Evolutionary conservation across 352 stramenopile species (phyloP).

Genomic region (Globisporangium uncinulatum): DNA sequence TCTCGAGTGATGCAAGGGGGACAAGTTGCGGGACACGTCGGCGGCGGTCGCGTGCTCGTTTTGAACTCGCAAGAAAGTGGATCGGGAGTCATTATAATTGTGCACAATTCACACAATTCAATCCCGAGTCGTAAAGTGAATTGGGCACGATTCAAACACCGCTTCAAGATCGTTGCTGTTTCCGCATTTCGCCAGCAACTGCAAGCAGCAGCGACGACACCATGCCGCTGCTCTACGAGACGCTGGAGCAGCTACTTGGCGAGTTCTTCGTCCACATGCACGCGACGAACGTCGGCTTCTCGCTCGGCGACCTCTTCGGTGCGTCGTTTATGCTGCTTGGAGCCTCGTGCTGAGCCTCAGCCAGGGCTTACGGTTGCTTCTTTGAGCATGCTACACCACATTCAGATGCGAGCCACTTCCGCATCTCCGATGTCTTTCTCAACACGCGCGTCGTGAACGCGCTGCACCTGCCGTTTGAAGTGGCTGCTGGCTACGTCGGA

Average conservation of each 20-base stretch:
- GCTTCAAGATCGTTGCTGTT: not conserved
- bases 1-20: not conserved
- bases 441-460: slow-evolving; percentile 59
- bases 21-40: too few species aligned
- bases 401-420: slow-evolving; percentile 63
- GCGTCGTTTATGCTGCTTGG: not conserved
- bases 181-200: not conserved
- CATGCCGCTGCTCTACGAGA: slow-evolving; percentile 42
- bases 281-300: slow-evolving; percentile 55
- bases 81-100: too few species aligned
- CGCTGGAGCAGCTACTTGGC: slow-evolving; percentile 41
- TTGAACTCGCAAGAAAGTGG: too few species aligned
- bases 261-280: slow-evolving; percentile 66
- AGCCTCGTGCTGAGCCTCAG: not conserved
- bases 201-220: not conserved
- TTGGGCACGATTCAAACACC: not conserved
- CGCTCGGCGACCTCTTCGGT: slow-evolving; percentile 73
- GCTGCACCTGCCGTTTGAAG: slow-evolving; percentile 57
- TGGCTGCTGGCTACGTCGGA: slow-evolving; percentile 62
- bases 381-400: not conserved
- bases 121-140: too few species aligned
- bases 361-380: not conserved
- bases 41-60: too few species aligned
- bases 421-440: slow-evolving; percentile 54
- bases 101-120: too few species aligned